These are phyloP conservation scores for Picea glauca DNA, from an alignment of 75 land plant species.

Conservation along the genomic window DNA sequence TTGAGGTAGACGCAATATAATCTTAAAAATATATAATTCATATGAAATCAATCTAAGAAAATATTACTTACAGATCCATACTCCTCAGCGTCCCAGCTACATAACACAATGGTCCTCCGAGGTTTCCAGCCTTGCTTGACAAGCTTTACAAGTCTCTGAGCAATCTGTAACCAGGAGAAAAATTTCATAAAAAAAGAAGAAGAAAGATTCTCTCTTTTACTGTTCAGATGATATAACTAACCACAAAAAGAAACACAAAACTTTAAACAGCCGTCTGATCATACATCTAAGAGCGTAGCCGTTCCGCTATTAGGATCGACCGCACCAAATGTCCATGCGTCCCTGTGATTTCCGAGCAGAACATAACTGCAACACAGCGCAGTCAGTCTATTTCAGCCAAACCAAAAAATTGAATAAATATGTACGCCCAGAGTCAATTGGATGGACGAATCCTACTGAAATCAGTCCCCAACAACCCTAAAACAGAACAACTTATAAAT, in stretches of 20 bases:
- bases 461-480: too few species aligned
- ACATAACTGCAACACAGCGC: slow-evolving; percentile 34
- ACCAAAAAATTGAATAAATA: too few species aligned
- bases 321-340: slow-evolving; percentile 80
- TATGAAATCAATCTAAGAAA: not conserved
- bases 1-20: too few species aligned
- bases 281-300: slow-evolving; percentile 57
- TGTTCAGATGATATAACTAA: too few species aligned
- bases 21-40: too few species aligned
- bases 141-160: slow-evolving; percentile 33
- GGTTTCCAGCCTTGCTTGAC: slow-evolving; percentile 52
- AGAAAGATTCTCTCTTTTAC: too few species aligned
- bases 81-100: slow-evolving; percentile 78
- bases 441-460: too few species aligned
- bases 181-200: not conserved
- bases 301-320: slow-evolving; percentile 75
- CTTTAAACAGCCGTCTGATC: not conserved
- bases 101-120: slow-evolving; percentile 42
- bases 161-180: slow-evolving; percentile 20
- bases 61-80: slow-evolving; percentile 46
- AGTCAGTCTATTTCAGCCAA: too few species aligned
- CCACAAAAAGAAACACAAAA: not conserved
- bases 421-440: too few species aligned
- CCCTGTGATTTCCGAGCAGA: slow-evolving; percentile 63
- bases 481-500: too few species aligned